A percentile compares a stretch with the other conserved stretches of the same genome.
phyloP scores from a whole-genome alignment of 73 alveolate species.

The Paramecium sonneborni region DNA sequence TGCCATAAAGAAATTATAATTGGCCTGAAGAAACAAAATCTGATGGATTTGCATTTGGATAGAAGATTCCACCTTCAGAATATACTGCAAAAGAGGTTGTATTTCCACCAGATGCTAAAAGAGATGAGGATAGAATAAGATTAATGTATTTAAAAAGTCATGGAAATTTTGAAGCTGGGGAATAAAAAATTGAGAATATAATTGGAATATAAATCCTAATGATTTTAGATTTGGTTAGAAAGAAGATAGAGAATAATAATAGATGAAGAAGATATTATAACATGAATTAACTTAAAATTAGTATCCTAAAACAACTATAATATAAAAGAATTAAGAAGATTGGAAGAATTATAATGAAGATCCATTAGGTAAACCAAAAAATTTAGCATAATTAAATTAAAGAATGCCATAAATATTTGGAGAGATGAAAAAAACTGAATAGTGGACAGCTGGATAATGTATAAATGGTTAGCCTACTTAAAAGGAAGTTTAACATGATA shows the following conservation, averaged over 20 bases:
- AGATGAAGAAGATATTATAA: slow-evolving; percentile 22
- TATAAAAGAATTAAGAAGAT: slow-evolving; percentile 66
- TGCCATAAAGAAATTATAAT: slow-evolving; percentile 53
- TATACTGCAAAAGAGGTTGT: slow-evolving; percentile 61
- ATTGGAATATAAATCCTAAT: slow-evolving; percentile 50
- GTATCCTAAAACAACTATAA: slow-evolving; percentile 62
- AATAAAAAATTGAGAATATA: slow-evolving; percentile 60
- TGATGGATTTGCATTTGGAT: slow-evolving; percentile 53
- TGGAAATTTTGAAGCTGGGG: slow-evolving; percentile 67
- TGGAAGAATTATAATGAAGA: slow-evolving; percentile 66
- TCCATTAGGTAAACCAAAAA: slow-evolving; percentile 63
- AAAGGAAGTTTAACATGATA: slow-evolving; percentile 61
- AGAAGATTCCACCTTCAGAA: slow-evolving; percentile 50
- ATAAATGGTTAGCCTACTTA: slow-evolving; percentile 57
- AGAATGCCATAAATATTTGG: slow-evolving; percentile 61
- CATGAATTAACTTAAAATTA: slow-evolving; percentile 42
- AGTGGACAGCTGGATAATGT: slow-evolving; percentile 60
- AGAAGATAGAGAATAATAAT: slow-evolving; percentile 29
- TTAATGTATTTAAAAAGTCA: slow-evolving; percentile 54
- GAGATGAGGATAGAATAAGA: slow-evolving; percentile 32
- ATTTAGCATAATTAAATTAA: slow-evolving; percentile 44
- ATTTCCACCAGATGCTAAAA: slow-evolving; percentile 59
- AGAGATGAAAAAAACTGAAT: slow-evolving; percentile 4
- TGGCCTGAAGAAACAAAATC: slow-evolving; percentile 60
- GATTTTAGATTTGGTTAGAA: slow-evolving; percentile 57